Evolutionary conservation across 2,329 filamentous ascomycete species (phyloP), one percentile per base, ranked within the genome.

Genomic region (Teratosphaeria zuluensis): DNA sequence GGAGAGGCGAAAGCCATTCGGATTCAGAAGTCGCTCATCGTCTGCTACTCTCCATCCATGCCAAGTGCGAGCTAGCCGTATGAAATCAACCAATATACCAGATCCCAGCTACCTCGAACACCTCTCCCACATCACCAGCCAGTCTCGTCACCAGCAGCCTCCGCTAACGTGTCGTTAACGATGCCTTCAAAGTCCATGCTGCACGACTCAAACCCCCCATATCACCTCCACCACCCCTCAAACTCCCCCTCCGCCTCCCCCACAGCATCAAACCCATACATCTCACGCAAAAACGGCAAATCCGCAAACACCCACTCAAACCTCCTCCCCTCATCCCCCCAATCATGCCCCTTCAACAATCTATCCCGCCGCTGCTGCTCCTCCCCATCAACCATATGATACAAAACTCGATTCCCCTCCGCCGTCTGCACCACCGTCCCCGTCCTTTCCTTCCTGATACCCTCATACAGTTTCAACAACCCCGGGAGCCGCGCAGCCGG

Each of bases 181-280:
- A 28, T 28, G 24, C 24, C 24, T 28, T 28, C 24, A 4, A 28
- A 28, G 24, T 28, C 24, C 24, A 28, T 28, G 24, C 24, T 28
- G 24, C 24, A 28, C 24, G 24, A 28, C 24, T 28, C 24, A 4
- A 28, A 28, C 2, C 24, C 24, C 24, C 24, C 24, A 28, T 28
- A 28, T 28, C 4, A 28, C 24, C 4, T 2, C 2, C 24, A 42
- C 42, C 16, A 48, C n/a, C 4, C 6, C n/a, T 53, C 21, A 11
- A 56, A 56, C 9, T 6, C 38, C 16, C 5, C 12, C 35, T 56
- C 42, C 35, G 35, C 42, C 14, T 24, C 24, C 35, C 24, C 24
- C 55, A 48, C 55, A 19, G 55, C 55, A 51, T 56, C 55, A 24
- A 51, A 56, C 6, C 55, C 55, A 33, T 48, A 28, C 55, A 56